These are phyloP conservation scores for Chara braunii DNA, from an alignment of 139 green algal genomes.

Conservation along the genomic window DNA sequence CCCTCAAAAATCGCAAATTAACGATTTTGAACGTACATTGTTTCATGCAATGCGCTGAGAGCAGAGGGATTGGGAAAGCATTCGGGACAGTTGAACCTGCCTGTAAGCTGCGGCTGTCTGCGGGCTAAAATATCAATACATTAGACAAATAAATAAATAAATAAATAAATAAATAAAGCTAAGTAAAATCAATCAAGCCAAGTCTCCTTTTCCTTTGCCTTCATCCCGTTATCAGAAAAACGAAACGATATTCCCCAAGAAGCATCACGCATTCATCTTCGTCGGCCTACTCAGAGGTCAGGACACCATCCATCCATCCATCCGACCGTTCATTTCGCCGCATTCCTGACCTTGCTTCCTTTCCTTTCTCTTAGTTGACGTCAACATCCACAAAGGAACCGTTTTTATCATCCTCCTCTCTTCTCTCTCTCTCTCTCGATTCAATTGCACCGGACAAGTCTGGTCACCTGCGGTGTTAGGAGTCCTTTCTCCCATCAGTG, in stretches of 20 bases:
- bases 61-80: no score
- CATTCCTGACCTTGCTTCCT: not conserved
- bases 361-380: not conserved
- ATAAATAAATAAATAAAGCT: no score
- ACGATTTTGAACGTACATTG: no score
- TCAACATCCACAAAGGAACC: not conserved
- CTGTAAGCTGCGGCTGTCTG: no score
- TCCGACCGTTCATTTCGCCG: not conserved
- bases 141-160: no score
- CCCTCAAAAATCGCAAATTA: no score
- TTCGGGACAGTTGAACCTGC: no score
- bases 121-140: no score
- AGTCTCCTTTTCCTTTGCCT: not conserved
- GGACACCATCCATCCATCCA: not conserved
- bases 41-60: no score
- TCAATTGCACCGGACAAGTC: no score
- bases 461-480: no score
- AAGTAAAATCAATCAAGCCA: not conserved
- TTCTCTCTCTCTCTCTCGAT: slow-evolving; percentile 7
- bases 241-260: not conserved
- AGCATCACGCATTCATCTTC: not conserved
- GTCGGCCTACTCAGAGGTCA: not conserved
- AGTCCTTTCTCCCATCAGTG: no score
- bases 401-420: not conserved
- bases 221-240: not conserved